Evolutionary conservation across 148 eudicot genomes (phyloP).

Genomic region (Beta vulgaris): DNA sequence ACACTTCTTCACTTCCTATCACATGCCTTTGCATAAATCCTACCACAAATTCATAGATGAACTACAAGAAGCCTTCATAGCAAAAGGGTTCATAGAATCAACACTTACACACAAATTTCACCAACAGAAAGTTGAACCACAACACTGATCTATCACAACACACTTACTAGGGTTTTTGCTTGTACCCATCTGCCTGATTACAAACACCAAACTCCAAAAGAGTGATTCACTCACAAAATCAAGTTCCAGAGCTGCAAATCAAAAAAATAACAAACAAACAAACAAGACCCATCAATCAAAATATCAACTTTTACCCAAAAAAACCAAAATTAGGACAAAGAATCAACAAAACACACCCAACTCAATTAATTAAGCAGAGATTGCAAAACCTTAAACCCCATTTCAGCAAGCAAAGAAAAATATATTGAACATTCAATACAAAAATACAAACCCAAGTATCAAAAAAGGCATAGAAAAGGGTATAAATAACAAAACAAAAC

Average conservation of each 20-base stretch:
- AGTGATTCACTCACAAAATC: slow-evolving; percentile 19
- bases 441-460: slow-evolving; percentile 1
- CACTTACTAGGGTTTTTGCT: neutral
- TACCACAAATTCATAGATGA: slow-evolving; percentile 7
- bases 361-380: neutral
- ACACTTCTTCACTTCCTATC: slow-evolving; percentile 30
- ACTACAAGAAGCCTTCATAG: neutral
- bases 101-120: slow-evolving; percentile 7
- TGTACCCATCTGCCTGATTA: slow-evolving; percentile 18
- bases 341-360: neutral
- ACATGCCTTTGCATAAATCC: slow-evolving; percentile 23
- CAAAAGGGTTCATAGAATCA: neutral
- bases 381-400: neutral
- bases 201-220: neutral
- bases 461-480: neutral
- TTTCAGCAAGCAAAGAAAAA: neutral
- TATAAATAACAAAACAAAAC: neutral
- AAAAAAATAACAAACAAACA: slow-evolving; percentile 14
- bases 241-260: slow-evolving; percentile 34
- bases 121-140: slow-evolving; percentile 19
- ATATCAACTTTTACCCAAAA: neutral
- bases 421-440: slow-evolving; percentile 1
- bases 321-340: neutral
- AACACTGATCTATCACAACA: slow-evolving; percentile 18
- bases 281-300: slow-evolving; percentile 13